Evolutionary conservation across 2,329 filamentous ascomycete genomes (phyloP).

Genomic region (Mycosphaerella sp.): DNA sequence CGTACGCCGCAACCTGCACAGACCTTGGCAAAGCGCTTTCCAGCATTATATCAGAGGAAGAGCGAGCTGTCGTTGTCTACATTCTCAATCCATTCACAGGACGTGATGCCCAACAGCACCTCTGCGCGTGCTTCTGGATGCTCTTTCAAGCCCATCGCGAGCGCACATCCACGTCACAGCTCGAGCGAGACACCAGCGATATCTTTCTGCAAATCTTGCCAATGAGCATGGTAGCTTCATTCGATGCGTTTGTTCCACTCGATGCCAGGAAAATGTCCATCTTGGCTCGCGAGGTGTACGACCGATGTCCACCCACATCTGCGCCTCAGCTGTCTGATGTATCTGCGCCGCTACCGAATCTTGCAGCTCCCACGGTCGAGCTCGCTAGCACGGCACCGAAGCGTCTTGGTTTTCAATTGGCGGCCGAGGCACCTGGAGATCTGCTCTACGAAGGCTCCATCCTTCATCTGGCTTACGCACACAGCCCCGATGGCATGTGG

Average conservation of each 20-base stretch:
- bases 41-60: constrained; percentile 20
- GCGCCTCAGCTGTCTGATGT: constrained; percentile 29
- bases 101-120: constrained; percentile 46
- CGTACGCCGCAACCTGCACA: constrained; percentile 23
- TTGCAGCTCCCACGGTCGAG: constrained; percentile 63
- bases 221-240: constrained; percentile 59
- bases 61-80: constrained; percentile 61
- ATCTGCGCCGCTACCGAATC: constrained; percentile 39
- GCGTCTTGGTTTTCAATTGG: constrained; percentile 68
- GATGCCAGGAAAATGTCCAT: constrained; percentile 51
- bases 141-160: constrained; percentile 61
- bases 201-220: constrained; percentile 74
- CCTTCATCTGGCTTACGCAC: constrained; percentile 72
- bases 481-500: constrained; percentile 71
- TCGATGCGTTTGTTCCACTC: constrained; percentile 57
- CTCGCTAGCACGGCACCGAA: constrained; percentile 65
- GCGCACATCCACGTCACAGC: constrained; percentile 60
- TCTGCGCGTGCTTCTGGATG: constrained; percentile 67
- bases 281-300: constrained; percentile 66
- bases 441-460: constrained; percentile 72
- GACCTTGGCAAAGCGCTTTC: constrained; percentile 29
- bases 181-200: constrained; percentile 44
- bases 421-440: constrained; percentile 61
- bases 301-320: constrained; percentile 55
- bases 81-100: constrained; percentile 61